A percentile compares a stretch with the other conserved stretches of the same genome.
Conservation (phyloP, 805 yeast species). For the Candida suzukii region DNA sequence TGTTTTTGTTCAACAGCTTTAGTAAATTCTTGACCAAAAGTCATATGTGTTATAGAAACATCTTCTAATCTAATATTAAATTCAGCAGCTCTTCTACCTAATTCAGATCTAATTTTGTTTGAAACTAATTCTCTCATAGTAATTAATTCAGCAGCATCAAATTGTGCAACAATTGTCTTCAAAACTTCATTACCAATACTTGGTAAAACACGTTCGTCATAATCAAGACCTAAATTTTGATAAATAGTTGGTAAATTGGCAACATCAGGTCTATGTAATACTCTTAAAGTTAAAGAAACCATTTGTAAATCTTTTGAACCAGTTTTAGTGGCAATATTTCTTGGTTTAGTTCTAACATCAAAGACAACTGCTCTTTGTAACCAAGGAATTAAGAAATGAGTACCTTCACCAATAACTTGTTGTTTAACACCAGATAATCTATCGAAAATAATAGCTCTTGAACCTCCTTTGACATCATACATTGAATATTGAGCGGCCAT, state of each 20-base stretch:
- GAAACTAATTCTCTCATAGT: conserved; percentile 96
- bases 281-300: conserved; percentile 88
- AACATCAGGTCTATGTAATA: conserved; percentile 91
- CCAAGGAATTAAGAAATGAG: conserved; percentile 96
- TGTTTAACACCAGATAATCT: conserved; percentile 83
- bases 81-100: conserved; percentile 75
- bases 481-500: conserved; percentile 75
- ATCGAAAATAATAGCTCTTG: conserved; percentile 93
- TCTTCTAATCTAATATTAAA: conserved; percentile 91
- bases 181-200: conserved; percentile 89
- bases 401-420: conserved; percentile 91
- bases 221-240: conserved; percentile 87
- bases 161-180: conserved; percentile 86
- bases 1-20: conserved; percentile 98
- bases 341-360: conserved; percentile 94
- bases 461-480: conserved; percentile 94
- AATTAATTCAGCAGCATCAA: conserved; percentile 93
- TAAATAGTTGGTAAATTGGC: conserved; percentile 74
- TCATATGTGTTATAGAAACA: conserved; percentile 95
- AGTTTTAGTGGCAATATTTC: conserved; percentile 87
- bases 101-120: conserved; percentile 79
- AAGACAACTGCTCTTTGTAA: conserved; percentile 82
- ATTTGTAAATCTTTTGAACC: conserved; percentile 97
- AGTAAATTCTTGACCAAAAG: conserved; percentile 94
- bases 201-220: conserved; percentile 90